phyloP scores from a whole-genome alignment of 1,139 yeast genomes.

The Candida sojae region DNA sequence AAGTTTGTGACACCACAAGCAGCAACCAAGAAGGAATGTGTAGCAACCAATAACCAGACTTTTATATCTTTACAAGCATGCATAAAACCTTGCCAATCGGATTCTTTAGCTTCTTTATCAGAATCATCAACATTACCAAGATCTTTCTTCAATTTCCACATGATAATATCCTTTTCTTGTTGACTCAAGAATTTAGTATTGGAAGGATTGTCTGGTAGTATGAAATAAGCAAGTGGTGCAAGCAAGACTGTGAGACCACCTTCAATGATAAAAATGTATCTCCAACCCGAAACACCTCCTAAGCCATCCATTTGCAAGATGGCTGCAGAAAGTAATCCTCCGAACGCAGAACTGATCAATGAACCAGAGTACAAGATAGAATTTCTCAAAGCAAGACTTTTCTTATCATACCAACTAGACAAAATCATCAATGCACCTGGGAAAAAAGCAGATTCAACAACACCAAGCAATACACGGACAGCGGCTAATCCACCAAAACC shows the following conservation, averaged over 20 bases:
- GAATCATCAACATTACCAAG: conserved; percentile 41
- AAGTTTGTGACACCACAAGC: conserved; percentile 62
- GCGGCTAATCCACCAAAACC: conserved; percentile 34
- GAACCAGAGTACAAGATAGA: conserved; percentile 66
- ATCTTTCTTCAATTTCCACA: conserved; percentile 42
- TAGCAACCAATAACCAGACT: conserved; percentile 48
- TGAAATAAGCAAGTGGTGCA: conserved; percentile 58
- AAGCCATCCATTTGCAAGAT: conserved; percentile 43
- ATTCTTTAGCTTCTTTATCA: conserved; percentile 34
- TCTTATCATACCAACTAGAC: conserved; percentile 51
- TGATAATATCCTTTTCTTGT: conserved; percentile 52
- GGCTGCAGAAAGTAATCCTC: conserved; percentile 64
- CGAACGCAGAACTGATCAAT: conserved; percentile 78
- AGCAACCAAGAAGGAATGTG: conserved; percentile 52
- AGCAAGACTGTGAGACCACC: conserved; percentile 68
- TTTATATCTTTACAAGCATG: conserved; percentile 46
- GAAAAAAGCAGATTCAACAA: conserved; percentile 60
- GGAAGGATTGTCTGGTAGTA: conserved; percentile 71
- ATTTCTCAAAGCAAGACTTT: conserved; percentile 52
- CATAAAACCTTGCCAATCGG: conserved; percentile 36
- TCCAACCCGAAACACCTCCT: conserved; percentile 55
- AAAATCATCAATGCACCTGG: conserved; percentile 53
- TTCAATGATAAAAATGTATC: conserved; percentile 74
- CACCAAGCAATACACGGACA: conserved; percentile 41
- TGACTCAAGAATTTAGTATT: conserved; percentile 50